Evolutionary conservation across 2,329 filamentous ascomycete genomes (phyloP), one percentile per base, ranked within the genome.

Genomic region (Coniochaeta ligniaria): DNA sequence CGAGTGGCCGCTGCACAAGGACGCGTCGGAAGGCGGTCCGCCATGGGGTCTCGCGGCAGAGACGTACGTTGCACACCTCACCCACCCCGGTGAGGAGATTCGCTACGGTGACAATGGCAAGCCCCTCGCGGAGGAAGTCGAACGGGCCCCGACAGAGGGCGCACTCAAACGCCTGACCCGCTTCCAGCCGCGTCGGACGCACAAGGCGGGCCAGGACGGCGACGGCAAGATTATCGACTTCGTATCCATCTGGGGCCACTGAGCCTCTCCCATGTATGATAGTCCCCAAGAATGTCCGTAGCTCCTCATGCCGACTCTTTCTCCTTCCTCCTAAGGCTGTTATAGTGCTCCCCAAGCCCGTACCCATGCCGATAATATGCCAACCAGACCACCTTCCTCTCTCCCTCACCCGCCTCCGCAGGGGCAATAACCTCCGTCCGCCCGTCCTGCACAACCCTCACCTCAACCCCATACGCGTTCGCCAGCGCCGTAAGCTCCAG

Each of bases 281-380:
- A 55, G 52, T 4, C 24, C 24, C 6, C 50, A 54, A 31, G 24
- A 33, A 31, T 26, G 22, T 33, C 50, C 50, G n/a, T 50, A 50
- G 16, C 45, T 28, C 35, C 35, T 41, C 38, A 41, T 6, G 38
- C 38, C 38, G 38, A n/a, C 3, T 41, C 17, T 9, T 41, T 41
- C 38, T 57, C 65, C 65, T 69, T 69, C 69, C 79, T 83, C 66
- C 84, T 75, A 71, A 99, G 75, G 59, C 93, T 96, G 72, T 99
- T 99, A 76, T 99, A 99, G 76, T 99, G 95, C 78, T 98, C 95
- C 14, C 95, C 95, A 57, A 99, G 78, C 1, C 94, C 94, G 73
- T 96, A 98, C 57, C 91, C 91, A 77, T 97, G 92, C 68, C 90
- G 83, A 75, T 98, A 98, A 74, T 98, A 99, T 38, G 92, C 94